Percentiles rank a stretch among this genome's conserved stretches.
These are phyloP conservation scores for Xylariaceae sp. DNA, from an alignment of 2,329 filamentous ascomycete species.

Conservation along the genomic window DNA sequence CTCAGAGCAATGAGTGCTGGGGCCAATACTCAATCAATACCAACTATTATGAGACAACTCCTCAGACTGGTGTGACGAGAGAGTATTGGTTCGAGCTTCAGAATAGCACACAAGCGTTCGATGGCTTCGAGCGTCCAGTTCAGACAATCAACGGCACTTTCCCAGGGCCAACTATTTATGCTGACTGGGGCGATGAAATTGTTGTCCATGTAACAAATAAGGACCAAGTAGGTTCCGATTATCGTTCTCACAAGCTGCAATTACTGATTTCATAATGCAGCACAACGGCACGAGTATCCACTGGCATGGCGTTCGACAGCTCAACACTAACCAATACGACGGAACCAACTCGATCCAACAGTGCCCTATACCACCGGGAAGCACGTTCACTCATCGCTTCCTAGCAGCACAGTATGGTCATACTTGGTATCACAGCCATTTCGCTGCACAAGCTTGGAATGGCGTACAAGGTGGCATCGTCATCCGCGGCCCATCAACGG, in stretches of 20 bases:
- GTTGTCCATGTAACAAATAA: no score
- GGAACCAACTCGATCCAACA: constrained; percentile 50
- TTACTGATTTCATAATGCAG: constrained; percentile 52
- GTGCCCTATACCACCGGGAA: constrained; percentile 48
- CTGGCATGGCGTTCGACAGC: constrained; percentile 59
- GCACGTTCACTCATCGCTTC: constrained; percentile 53
- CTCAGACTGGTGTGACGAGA: constrained; percentile 46
- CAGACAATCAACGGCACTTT: constrained; percentile 54
- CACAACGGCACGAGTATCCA: constrained; percentile 58
- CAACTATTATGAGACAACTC: constrained; percentile 39
- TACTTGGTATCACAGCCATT: constrained; percentile 60
- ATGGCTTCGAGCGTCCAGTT: constrained; percentile 40
- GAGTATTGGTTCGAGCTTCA: constrained; percentile 46
- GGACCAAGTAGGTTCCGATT: no score
- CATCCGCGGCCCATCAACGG: constrained; percentile 54
- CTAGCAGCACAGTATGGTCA: constrained; percentile 49
- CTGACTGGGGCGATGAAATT: constrained; percentile 42
- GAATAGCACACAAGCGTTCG: constrained; percentile 39
- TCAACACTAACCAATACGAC: constrained; percentile 49
- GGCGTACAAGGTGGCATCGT: constrained; percentile 49
- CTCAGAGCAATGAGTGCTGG: constrained; percentile 37
- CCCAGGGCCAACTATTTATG: constrained; percentile 55
- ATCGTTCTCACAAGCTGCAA: no score
- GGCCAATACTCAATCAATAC: constrained; percentile 47
- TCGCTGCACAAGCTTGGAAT: constrained; percentile 37